Percentiles rank a stretch among this genome's conserved stretches.
These are phyloP conservation scores for Protomyces lactucae-debilis DNA, from an alignment of 1,139 yeast genomes.

Conservation along the genomic window DNA sequence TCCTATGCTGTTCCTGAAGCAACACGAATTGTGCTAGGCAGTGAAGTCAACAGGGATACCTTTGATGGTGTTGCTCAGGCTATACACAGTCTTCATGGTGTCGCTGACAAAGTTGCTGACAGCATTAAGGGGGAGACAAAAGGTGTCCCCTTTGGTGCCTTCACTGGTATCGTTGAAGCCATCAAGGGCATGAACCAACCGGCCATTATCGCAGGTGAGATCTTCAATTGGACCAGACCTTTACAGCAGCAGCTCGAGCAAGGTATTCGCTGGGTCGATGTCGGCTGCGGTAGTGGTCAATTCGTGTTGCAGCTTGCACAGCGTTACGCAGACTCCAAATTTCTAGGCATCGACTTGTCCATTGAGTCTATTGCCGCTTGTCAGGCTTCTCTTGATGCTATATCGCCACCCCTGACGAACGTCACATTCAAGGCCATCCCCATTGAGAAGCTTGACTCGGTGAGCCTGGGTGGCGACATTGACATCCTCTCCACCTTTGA, in stretches of 20 bases:
- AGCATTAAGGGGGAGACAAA: neutral
- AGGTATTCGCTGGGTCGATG: neutral
- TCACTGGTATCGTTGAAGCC: neutral
- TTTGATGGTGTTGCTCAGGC: neutral
- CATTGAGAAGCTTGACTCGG: neutral
- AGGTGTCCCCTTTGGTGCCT: neutral
- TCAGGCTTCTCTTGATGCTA: neutral
- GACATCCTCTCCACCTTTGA: neutral
- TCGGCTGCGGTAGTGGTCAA: neutral
- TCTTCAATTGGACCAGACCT: neutral
- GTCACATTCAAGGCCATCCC: neutral
- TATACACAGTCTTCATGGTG: neutral
- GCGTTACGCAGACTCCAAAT: neutral
- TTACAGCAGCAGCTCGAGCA: neutral
- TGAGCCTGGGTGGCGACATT: neutral
- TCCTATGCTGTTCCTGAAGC: neutral
- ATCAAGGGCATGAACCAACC: neutral
- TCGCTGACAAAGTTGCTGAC: neutral
- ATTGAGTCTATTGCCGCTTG: neutral
- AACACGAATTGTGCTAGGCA: neutral
- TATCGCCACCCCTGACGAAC: neutral
- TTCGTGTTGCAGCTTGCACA: neutral
- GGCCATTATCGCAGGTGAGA: neutral
- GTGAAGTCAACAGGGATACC: neutral
- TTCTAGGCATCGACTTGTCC: neutral